phyloP scores from a whole-genome alignment of 2,329 filamentous ascomycete genomes.

The Fusarium devonianum region DNA sequence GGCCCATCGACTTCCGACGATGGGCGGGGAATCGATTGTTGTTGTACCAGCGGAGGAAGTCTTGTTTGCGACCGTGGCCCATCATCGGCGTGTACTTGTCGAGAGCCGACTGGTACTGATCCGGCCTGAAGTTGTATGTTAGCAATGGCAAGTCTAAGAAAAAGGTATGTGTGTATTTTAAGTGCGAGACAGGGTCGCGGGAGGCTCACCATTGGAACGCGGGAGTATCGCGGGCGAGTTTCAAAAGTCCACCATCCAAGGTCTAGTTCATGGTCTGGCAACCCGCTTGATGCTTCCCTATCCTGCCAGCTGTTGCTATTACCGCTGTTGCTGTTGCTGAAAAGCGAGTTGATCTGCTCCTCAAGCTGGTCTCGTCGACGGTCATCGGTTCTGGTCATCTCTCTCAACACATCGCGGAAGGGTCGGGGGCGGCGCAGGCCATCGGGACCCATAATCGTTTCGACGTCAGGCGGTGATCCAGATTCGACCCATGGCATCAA shows the following conservation, averaged over 20 bases:
- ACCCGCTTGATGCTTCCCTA: slow-evolving; percentile 10
- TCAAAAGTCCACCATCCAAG: slow-evolving; percentile 41
- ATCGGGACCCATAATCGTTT: slow-evolving; percentile 17
- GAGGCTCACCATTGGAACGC: slow-evolving; percentile 36
- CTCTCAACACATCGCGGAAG: slow-evolving; percentile 40
- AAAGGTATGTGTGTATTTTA: neutral
- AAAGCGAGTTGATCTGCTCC: slow-evolving; percentile 41
- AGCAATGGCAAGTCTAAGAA: neutral
- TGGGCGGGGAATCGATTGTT: slow-evolving; percentile 1
- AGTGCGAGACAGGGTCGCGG: neutral
- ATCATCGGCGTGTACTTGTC: slow-evolving; percentile 1
- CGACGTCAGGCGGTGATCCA: slow-evolving; percentile 17
- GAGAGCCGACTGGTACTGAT: neutral
- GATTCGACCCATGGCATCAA: slow-evolving; percentile 36
- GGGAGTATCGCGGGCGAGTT: slow-evolving; percentile 25
- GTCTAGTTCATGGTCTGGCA: slow-evolving; percentile 14
- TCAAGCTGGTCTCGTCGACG: slow-evolving; percentile 40
- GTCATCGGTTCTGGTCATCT: slow-evolving; percentile 36
- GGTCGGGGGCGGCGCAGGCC: slow-evolving; percentile 21
- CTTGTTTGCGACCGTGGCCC: slow-evolving; percentile 1
- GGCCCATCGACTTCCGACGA: slow-evolving; percentile 1
- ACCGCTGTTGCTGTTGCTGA: slow-evolving; percentile 4
- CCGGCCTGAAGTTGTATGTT: slow-evolving; percentile 19
- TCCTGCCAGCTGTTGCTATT: slow-evolving; percentile 23
- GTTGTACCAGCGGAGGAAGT: slow-evolving; percentile 2